Percentiles rank a stretch among this genome's conserved stretches.
Evolutionary conservation across 257 asterid genomes (phyloP).

Genomic region (Fraxinus cuspidata): DNA sequence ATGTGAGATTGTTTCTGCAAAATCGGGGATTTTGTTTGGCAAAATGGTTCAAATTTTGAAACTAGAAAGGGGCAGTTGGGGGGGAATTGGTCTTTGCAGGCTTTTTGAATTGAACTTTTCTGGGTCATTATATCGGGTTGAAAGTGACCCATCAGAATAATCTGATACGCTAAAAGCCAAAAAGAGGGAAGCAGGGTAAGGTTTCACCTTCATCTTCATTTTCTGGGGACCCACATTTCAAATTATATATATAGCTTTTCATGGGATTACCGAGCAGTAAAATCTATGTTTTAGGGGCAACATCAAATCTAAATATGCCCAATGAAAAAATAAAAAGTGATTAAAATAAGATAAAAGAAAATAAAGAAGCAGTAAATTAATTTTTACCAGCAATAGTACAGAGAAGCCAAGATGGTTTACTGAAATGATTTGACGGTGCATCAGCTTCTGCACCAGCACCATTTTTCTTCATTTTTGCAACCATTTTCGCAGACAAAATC

Average conservation of each 20-base stretch:
- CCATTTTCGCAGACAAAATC: neutral
- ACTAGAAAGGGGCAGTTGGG: neutral
- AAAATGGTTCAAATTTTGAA: conserved; percentile 28
- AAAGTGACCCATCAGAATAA: conserved; percentile 25
- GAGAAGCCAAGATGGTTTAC: conserved; percentile 51
- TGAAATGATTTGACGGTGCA: conserved; percentile 25
- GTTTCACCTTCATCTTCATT: neutral
- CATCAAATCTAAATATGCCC: too few species aligned
- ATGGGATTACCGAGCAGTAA: neutral
- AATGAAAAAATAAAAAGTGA: too few species aligned
- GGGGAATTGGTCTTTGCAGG: neutral
- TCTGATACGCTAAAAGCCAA: neutral
- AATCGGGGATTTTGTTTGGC: neutral
- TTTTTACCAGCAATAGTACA: conserved; percentile 45
- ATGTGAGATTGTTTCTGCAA: conserved; percentile 22
- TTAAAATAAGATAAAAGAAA: neutral
- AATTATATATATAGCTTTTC: neutral
- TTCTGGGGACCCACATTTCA: neutral
- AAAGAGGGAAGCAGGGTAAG: neutral
- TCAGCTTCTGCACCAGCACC: neutral
- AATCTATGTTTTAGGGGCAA: too few species aligned
- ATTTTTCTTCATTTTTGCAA: conserved; percentile 22
- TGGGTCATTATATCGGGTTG: neutral
- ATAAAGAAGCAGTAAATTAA: neutral
- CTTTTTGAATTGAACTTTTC: conserved; percentile 25